These are phyloP conservation scores for Cucurbita moschata DNA, from an alignment of 306 rosid genomes.

Conservation along the genomic window DNA sequence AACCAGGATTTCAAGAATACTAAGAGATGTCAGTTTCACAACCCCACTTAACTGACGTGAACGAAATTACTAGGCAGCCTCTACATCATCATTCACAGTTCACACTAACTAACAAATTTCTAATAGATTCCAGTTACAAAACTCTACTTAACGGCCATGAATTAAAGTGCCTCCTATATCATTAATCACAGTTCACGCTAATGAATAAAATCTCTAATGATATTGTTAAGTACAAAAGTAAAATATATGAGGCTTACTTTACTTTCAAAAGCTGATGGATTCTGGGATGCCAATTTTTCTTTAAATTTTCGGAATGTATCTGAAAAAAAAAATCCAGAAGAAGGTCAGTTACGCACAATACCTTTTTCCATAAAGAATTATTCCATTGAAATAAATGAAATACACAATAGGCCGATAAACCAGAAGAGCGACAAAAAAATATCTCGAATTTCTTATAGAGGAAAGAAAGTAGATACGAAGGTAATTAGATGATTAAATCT, in stretches of 20 bases:
- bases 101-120: neutral
- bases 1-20: neutral
- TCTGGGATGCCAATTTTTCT: conserved; percentile 50
- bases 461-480: neutral
- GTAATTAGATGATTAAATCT: neutral
- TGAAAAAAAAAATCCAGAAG: conserved; percentile 11
- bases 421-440: neutral
- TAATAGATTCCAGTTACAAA: neutral
- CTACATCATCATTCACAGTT: neutral
- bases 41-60: neutral
- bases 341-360: neutral
- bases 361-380: neutral
- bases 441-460: neutral
- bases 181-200: neutral
- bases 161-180: neutral
- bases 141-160: neutral
- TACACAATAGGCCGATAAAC: neutral
- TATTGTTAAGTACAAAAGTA: neutral
- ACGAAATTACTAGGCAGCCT: neutral
- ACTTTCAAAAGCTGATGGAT: conserved; percentile 36
- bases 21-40: neutral
- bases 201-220: neutral
- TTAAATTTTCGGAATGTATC: conserved; percentile 70
- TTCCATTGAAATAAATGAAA: neutral
- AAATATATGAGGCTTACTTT: conserved; percentile 31